A percentile compares a stretch with the other conserved stretches of the same genome.
Evolutionary conservation across 768 basidiomycete species (phyloP).

Genomic region (Kwoniella mangroviensis): DNA sequence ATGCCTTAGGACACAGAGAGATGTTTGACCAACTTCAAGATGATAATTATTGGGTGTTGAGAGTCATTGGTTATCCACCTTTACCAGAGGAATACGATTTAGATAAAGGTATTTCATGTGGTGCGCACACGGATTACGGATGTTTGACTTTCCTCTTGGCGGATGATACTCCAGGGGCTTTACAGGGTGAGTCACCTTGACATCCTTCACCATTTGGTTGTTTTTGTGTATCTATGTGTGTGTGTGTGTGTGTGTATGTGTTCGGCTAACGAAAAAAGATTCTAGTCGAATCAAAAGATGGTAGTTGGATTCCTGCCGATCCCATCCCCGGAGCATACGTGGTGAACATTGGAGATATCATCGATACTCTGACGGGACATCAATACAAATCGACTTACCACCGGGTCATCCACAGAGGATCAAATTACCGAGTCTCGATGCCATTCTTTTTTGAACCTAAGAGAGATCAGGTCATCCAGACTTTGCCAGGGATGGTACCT

Average conservation of each 20-base stretch:
- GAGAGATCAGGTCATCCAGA: slow-evolving; percentile 26
- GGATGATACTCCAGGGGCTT: slow-evolving; percentile 34
- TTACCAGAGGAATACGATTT: slow-evolving; percentile 26
- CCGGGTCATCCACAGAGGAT: slow-evolving; percentile 37
- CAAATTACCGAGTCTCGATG: slow-evolving; percentile 35
- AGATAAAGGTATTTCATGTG: slow-evolving; percentile 37
- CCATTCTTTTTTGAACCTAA: slow-evolving; percentile 40
- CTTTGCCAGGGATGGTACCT: slow-evolving; percentile 17
- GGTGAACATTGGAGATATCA: slow-evolving; percentile 42
- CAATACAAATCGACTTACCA: slow-evolving; percentile 42
- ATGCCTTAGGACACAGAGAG: slow-evolving; percentile 27
- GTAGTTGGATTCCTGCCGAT: slow-evolving; percentile 41
- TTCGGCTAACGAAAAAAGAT: not conserved
- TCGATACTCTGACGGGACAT: slow-evolving; percentile 38
- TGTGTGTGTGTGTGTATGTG: not conserved
- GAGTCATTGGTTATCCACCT: slow-evolving; percentile 39
- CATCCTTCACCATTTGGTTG: not conserved
- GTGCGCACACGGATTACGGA: slow-evolving; percentile 41
- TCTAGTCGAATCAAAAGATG: slow-evolving; percentile 36
- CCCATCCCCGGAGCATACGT: slow-evolving; percentile 40
- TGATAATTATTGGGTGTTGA: slow-evolving; percentile 40
- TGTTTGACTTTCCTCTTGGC: slow-evolving; percentile 41
- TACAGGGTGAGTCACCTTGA: slow-evolving; percentile 23
- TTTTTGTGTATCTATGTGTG: not conserved
- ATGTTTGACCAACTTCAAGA: slow-evolving; percentile 33